A percentile compares a stretch with the other conserved stretches of the same genome.
These are phyloP conservation scores for Coemansia sp. DNA, from an alignment of 192 early-diverging fungal species.

Conservation along the genomic window DNA sequence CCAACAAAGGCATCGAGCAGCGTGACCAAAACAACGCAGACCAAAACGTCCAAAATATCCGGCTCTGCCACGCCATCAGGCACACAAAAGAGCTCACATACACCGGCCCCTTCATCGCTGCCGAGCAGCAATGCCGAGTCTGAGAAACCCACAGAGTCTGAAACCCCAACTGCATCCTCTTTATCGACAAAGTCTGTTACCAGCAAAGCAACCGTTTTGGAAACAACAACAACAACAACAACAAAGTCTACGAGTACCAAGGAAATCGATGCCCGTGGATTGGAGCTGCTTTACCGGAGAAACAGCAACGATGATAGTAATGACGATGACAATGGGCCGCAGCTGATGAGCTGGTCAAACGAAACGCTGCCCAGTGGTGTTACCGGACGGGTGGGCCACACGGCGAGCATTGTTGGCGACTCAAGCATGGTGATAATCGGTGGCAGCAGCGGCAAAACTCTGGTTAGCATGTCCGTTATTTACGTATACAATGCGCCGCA, in stretches of 20 bases:
- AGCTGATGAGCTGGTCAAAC: slow-evolving; percentile 39
- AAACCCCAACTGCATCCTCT: not conserved
- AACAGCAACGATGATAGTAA: not conserved
- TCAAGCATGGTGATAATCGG: slow-evolving; percentile 48
- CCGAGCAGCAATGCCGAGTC: not conserved
- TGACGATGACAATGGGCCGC: not conserved
- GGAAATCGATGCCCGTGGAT: not conserved
- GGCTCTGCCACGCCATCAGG: not conserved
- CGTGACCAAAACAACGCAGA: no score
- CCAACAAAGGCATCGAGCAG: not conserved
- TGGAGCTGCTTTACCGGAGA: no score
- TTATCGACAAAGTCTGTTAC: not conserved
- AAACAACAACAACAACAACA: slow-evolving; percentile 1
- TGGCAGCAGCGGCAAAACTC: slow-evolving; percentile 17
- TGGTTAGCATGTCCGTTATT: slow-evolving; percentile 27
- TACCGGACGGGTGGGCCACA: slow-evolving; percentile 36
- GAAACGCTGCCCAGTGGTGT: slow-evolving; percentile 28
- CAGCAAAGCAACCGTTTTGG: not conserved
- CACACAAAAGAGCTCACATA: not conserved
- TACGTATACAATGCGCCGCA: slow-evolving; percentile 25
- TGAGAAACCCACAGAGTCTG: not conserved
- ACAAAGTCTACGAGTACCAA: slow-evolving; percentile 5
- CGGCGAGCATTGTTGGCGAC: slow-evolving; percentile 19
- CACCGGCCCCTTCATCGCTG: no score
- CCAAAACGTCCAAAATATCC: not conserved